A percentile compares a stretch with the other conserved stretches of the same genome.
phyloP scores from a whole-genome alignment of 257 asterid species.

The Solanum boliviense region DNA sequence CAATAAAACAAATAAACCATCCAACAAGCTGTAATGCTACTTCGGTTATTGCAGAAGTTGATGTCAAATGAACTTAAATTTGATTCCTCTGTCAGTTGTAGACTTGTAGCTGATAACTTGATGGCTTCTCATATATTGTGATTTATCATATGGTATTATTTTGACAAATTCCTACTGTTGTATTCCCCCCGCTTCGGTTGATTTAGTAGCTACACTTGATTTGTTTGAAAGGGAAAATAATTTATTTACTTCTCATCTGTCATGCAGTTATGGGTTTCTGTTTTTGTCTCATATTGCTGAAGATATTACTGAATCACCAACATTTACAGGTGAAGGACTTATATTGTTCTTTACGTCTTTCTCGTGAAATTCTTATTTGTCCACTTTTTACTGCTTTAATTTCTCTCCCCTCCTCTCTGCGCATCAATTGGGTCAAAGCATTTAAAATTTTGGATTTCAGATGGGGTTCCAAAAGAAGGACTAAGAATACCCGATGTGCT shows the following conservation, averaged over 20 bases:
- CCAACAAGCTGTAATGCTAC: not conserved
- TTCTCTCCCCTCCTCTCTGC: not conserved
- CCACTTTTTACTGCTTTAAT: conserved; percentile 9
- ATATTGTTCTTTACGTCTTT: not conserved
- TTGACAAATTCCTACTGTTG: not conserved
- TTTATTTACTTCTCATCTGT: not conserved
- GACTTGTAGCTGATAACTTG: not conserved
- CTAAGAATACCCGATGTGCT: conserved; percentile 75
- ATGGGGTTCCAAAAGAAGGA: conserved; percentile 99
- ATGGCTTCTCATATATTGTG: not conserved
- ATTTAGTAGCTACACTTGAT: not conserved
- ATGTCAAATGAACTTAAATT: not conserved
- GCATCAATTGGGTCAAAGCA: not conserved
- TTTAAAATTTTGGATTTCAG: conserved; percentile 31
- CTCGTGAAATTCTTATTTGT: conserved; percentile 5
- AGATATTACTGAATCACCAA: conserved; percentile 58
- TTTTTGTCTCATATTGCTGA: conserved; percentile 71
- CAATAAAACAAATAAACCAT: not conserved
- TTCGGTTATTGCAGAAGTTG: not conserved
- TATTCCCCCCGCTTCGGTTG: not conserved
- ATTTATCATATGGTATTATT: not conserved
- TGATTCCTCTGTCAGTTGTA: not conserved
- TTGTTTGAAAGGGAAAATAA: not conserved
- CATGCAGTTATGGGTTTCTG: conserved; percentile 68
- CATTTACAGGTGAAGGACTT: conserved; percentile 58